These are phyloP conservation scores for Sarcomyxa edulis DNA, from an alignment of 768 basidiomycete species.

Conservation along the genomic window DNA sequence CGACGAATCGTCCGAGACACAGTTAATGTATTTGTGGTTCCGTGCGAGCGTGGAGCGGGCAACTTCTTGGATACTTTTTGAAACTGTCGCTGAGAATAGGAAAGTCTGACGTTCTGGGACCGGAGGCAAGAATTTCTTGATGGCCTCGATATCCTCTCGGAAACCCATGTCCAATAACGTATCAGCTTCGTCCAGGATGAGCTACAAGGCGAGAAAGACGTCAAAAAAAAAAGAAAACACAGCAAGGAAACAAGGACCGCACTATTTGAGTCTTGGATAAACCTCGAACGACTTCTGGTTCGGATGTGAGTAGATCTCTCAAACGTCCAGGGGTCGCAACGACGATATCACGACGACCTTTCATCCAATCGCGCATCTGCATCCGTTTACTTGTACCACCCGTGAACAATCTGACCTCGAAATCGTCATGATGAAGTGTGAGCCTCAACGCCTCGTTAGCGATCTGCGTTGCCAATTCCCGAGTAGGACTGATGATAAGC, in stretches of 20 bases:
- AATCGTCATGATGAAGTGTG: slow-evolving; percentile 50
- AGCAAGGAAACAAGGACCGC: slow-evolving; percentile 16
- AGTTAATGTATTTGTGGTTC: slow-evolving; percentile 70
- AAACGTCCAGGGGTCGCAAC: slow-evolving; percentile 90
- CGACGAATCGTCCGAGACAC: slow-evolving; percentile 52
- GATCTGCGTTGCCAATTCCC: slow-evolving; percentile 88
- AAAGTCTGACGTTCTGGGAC: slow-evolving; percentile 77
- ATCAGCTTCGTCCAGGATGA: slow-evolving; percentile 92
- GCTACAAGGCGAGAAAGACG: slow-evolving; percentile 33
- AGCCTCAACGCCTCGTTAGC: slow-evolving; percentile 76
- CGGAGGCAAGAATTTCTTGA: slow-evolving; percentile 56
- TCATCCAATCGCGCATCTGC: slow-evolving; percentile 67
- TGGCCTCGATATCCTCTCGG: slow-evolving; percentile 76
- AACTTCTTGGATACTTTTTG: slow-evolving; percentile 63
- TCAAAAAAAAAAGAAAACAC: slow-evolving; percentile 3
- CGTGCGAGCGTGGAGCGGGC: slow-evolving; percentile 53
- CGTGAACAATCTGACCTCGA: slow-evolving; percentile 70
- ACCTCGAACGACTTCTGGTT: slow-evolving; percentile 47
- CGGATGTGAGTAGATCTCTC: slow-evolving; percentile 61
- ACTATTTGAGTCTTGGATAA: slow-evolving; percentile 57
- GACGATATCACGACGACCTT: slow-evolving; percentile 69
- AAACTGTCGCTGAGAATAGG: slow-evolving; percentile 87
- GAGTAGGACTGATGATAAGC: slow-evolving; percentile 83
- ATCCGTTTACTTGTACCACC: slow-evolving; percentile 65
- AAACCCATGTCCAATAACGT: slow-evolving; percentile 91